Percentiles rank a stretch among this genome's conserved stretches.
Evolutionary conservation across 495 filamentous ascomycete species (phyloP).

Genomic region (Aspergillus carlsbadensis): DNA sequence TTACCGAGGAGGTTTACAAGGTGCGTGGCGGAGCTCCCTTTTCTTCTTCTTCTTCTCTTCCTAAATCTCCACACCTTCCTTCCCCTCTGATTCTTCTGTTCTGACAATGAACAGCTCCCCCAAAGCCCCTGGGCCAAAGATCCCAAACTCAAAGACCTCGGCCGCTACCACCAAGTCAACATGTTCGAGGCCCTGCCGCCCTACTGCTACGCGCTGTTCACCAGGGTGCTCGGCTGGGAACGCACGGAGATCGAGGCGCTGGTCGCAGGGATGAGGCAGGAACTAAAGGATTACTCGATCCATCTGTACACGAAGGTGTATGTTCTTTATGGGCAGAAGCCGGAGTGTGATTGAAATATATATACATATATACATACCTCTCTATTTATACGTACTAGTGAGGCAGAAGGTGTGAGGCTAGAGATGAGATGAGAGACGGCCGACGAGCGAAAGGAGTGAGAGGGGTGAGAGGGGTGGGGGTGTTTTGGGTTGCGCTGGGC

Average conservation of each 20-base stretch:
- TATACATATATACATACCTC: too few species aligned
- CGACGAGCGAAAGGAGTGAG: too few species aligned
- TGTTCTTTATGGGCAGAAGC: conserved; percentile 41
- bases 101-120: conserved; percentile 24
- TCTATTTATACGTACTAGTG: too few species aligned
- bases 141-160: conserved; percentile 50
- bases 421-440: too few species aligned
- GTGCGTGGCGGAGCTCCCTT: too few species aligned
- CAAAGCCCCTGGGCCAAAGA: conserved; percentile 55
- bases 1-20: conserved; percentile 44
- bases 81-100: too few species aligned
- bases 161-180: conserved; percentile 45
- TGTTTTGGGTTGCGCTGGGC: too few species aligned
- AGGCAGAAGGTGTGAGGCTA: neutral
- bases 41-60: neutral
- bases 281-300: conserved; percentile 47
- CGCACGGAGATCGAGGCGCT: conserved; percentile 53
- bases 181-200: conserved; percentile 49
- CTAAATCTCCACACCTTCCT: too few species aligned
- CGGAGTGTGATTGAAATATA: conserved; percentile 10
- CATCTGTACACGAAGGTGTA: conserved; percentile 45
- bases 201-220: conserved; percentile 53
- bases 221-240: conserved; percentile 53
- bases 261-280: conserved; percentile 51
- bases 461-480: too few species aligned